Base-by-base conservation (phyloP, 306 rosid genomes). In the Casuarina glauca region DNA sequence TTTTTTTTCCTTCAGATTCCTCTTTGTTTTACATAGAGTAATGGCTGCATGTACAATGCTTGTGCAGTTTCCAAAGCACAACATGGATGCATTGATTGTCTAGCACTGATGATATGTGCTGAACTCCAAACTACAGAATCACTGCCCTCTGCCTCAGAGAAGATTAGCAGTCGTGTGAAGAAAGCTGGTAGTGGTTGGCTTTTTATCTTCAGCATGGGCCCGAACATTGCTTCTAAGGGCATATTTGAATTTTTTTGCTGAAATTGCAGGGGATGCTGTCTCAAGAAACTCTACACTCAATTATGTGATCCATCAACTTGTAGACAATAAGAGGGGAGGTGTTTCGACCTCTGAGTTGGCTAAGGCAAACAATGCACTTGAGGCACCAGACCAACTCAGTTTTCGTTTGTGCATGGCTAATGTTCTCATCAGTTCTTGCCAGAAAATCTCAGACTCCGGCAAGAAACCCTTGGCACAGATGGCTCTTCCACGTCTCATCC, bases 31-130 rank as follows among this genome's bases (percentile, higher is more conserved):
- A 67, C 42, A 6, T 2, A 3, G 13, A 67, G 32, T 67, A 43
- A 76, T 36, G 48, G 64, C 19, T 74, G 61, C 64, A 74, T 49
- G 15, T 12, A 75, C 80, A 50, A 60, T 61, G 72, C 80, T 20
- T 15, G 43, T 68, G 61, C 86, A 94, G 98, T 92, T 84, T 88
- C 91, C 68, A 91, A 83, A 86, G 90, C 89, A 69, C 97, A 95
- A 84, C 97, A 92, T 84, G 98, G 97, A 69, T 95, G 97, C 89
- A 95, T 91, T 73, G 95, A 91, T 86, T 90, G 97, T 80, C 86
- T 95, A 54, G 97, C 98, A 62, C 82, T 95, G 68, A 92, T 95
- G 97, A 82, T 92, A 82, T 92, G 91, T 81, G 88, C 91, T 69
- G 95, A 95, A 68, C 81, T 87, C 72, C 95, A 86, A 83, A 89